Base-by-base conservation (phyloP, 31 red algal genomes). In the Odonthalia washingtoniensis region DNA sequence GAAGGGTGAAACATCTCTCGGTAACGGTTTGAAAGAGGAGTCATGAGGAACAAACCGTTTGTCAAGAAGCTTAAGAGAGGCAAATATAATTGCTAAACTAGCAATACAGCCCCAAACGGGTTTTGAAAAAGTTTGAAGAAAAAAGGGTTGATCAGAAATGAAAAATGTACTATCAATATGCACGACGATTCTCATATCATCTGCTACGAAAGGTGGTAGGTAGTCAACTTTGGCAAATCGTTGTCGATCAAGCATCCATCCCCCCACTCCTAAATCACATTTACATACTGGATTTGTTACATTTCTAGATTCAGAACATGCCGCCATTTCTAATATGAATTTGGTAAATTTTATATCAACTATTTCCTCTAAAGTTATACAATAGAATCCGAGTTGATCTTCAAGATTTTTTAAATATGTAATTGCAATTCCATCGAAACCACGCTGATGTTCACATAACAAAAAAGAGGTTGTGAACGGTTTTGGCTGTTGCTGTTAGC, bases 221-320 rank as follows among this genome's bases (percentile, higher is more conserved):
- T 78, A 88, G 69, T 78, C 85, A 12, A 86, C 83, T 16, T 70
- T 40, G 6, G 12, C 45, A 57, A 39, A 75, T 12, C 83, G 69
- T 17, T 75, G 61, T 36, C 18, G 44, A 32, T 36, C 79, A 1
- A 26, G 32, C 35, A 78, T 68, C 62, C 73, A 88, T 3, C 85
- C 85, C 37, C 74, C 62, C n/a, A n/a, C 31, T 3, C 73, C 85
- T 41, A 88, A 78, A 40, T 88, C 83, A 41, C 83, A 86, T n/a
- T 46, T 37, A 31, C 83, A 86, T 17, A 61, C 41, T 2, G 83
- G 40, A 63, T 75, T 27, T 14, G 40, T 42, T 42, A 75, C 34
- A 14, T 18, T 40, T 27, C 70, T 70, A 63, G 74, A 44, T 61
- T 49, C 49, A 12, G 70, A 30, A 26, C 83, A 86, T 42, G 16